Conservation (phyloP, 2,329 filamentous ascomycete genomes). For the Rhynchosporium secalis region DNA sequence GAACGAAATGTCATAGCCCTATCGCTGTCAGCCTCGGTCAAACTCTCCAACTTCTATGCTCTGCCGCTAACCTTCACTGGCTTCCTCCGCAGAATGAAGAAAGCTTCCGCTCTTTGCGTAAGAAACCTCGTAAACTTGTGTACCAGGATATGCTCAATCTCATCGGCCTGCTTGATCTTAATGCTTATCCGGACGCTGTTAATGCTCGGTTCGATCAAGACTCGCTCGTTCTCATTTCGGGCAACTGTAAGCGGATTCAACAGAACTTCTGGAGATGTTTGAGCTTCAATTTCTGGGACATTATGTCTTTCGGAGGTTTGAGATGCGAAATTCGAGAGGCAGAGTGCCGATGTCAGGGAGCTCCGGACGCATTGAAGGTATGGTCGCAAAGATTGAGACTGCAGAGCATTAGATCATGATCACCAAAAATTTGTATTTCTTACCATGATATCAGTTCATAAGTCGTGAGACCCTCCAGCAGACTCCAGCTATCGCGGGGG, state of each 20-base stretch:
- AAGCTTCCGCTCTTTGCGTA: constrained; percentile 92
- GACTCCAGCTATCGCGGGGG: constrained; percentile 18
- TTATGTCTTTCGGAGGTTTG: constrained; percentile 97
- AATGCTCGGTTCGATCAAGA: constrained; percentile 93
- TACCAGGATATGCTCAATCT: constrained; percentile 96
- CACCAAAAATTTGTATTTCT: not conserved
- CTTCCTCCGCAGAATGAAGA: constrained; percentile 95
- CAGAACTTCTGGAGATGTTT: constrained; percentile 88
- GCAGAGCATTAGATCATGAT: constrained; percentile 1
- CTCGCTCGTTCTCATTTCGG: constrained; percentile 95
- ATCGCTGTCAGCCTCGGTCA: constrained; percentile 26
- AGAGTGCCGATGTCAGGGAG: constrained; percentile 89
- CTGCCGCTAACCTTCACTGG: constrained; percentile 73
- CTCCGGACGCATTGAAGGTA: constrained; percentile 96
- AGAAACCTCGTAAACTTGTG: constrained; percentile 98
- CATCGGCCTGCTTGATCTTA: constrained; percentile 98
- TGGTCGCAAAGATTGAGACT: constrained; percentile 95
- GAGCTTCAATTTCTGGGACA: constrained; percentile 94
- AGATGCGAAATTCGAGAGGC: constrained; percentile 94
- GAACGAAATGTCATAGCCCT: constrained; percentile 99
- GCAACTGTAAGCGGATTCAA: constrained; percentile 88
- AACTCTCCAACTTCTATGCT: constrained; percentile 10
- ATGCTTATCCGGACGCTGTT: constrained; percentile 98
- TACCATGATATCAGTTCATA: constrained; percentile 29
- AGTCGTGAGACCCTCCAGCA: constrained; percentile 19